phyloP scores from a whole-genome alignment of 495 filamentous ascomycete genomes.

The Viridothelium virens region DNA sequence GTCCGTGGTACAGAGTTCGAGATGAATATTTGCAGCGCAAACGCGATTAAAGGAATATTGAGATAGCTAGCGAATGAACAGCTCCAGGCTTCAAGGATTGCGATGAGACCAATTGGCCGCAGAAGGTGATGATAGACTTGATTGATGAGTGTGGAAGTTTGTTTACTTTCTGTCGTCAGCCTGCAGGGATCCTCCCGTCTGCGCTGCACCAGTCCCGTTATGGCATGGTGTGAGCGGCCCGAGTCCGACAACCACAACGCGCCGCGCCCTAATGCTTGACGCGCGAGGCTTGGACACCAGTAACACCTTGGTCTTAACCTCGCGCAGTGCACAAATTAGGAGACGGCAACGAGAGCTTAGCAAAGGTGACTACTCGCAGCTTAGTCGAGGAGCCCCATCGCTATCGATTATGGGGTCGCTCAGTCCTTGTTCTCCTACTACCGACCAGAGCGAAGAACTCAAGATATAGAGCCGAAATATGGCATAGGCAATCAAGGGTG shows the following conservation, averaged over 20 bases:
- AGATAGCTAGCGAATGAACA: constrained; percentile 1
- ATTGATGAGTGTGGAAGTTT: constrained; percentile 1
- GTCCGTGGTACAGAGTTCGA: not conserved
- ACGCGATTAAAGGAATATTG: not conserved
- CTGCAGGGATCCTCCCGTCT: not conserved
- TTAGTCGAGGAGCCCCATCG: too few relatives aligned
- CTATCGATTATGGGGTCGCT: too few relatives aligned
- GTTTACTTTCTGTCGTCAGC: constrained; percentile 12
- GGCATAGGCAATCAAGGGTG: too few relatives aligned
- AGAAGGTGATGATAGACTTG: not conserved
- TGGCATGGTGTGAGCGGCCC: not conserved
- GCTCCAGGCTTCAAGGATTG: not conserved
- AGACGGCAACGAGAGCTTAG: too few relatives aligned
- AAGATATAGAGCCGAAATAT: too few relatives aligned
- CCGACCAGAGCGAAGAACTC: too few relatives aligned
- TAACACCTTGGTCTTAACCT: too few relatives aligned
- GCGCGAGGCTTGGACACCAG: too few relatives aligned
- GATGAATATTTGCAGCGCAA: not conserved
- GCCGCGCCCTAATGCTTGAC: too few relatives aligned
- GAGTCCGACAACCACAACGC: not conserved
- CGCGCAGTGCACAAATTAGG: too few relatives aligned
- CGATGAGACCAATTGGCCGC: not conserved
- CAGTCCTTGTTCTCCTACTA: too few relatives aligned
- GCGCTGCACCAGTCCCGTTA: not conserved
- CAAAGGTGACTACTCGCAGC: too few relatives aligned